Base-by-base conservation (phyloP, 2,329 filamentous ascomycete genomes). In the Cercospora sp. region DNA sequence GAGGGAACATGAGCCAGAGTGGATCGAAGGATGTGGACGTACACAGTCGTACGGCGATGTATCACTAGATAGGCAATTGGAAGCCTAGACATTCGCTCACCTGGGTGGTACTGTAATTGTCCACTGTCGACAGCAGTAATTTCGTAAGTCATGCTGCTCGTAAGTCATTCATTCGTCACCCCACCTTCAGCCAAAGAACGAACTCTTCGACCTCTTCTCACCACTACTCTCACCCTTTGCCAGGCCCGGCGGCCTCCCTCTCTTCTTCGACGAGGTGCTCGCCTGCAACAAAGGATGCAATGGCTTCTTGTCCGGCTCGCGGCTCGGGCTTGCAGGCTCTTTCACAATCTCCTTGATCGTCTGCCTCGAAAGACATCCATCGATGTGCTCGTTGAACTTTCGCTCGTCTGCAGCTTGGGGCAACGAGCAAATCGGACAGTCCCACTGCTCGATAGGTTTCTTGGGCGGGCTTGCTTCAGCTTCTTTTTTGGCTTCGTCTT, bases 311-410 rank as follows among this genome's bases (percentile, higher is more conserved):
- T 59, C 51, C 20, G 26, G 28, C 53, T 59, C 62, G 5, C 30
- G 61, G 33, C 68, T 42, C 18, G 58, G 36, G 20, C 57, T 72
- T 20, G 67, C 69, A 13, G 72, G 67, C 30, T 84, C 84, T 66
- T 92, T 89, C 0, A 95, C 89, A 0, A 88, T 90, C 74, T 97
- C 92, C 57, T 90, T 90, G 74, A 99, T 98, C 0, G 93, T 92
- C 75, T 91, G 88, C 65, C 90, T 86, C 0, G 94, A 97, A 1
- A 99, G 85, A 78, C 95, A 99, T 8, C 91, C 86, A 77, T 99
- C 95, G 62, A 99, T 93, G 76, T 99, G 95, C 66, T 91, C 87
- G 73, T 99, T 99, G 80, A 98, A 96, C 0, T 81, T 82, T 57
- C 85, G 85, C 77, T 97, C 93, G 60, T 94, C 86, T 0, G 93